Evolutionary conservation across 2,329 filamentous ascomycete genomes (phyloP), one percentile per base, ranked within the genome.

Genomic region (Hypocrella siamensis): DNA sequence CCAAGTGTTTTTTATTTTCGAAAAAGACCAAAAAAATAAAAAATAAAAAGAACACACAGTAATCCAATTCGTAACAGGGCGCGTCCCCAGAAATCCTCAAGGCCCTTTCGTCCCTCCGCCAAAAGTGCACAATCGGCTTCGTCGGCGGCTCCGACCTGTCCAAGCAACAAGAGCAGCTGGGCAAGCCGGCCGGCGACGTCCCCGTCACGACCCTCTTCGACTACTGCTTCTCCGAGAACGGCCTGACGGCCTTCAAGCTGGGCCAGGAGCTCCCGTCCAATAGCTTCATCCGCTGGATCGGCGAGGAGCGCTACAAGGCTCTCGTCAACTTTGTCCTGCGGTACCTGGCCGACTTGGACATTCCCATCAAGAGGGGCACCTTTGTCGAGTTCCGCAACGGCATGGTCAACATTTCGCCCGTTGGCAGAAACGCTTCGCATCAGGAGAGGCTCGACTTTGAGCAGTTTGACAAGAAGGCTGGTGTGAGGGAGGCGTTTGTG

Each of bases 201-300:
- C 67, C 78, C 44, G 88, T 96, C 38, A 85, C 76, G 32, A 65
- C 73, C 39, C 75, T 96, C 48, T 98, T 98, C 65, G 90, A 98
- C 66, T 98, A 83, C 63, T 90, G 80, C 71, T 98, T 98, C 63
- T 67, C 85, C 36, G 90, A 98, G 65, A 98, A 98, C 61, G 90
- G 90, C 9, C 73, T 98, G 44, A 92, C 81, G 2, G 90, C 88
- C 27, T 93, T 70, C 67, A 84, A 85, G 50, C 61, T 86, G 48
- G 90, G 88, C 46, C 58, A 76, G 53, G 67, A 70, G 34, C 72
- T 96, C 35, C 65, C 77, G 2, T 75, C 74, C 47, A 79, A 79
- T 58, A 83, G 73, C 60, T 98, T 96, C 71, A 93, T 96, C 63
- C 57, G 73, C 46, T 93, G 78, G 77, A 67, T 96, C 40, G 90